These are phyloP conservation scores for Dionaea muscipula DNA, from an alignment of 179 eudicot species.

Conservation along the genomic window DNA sequence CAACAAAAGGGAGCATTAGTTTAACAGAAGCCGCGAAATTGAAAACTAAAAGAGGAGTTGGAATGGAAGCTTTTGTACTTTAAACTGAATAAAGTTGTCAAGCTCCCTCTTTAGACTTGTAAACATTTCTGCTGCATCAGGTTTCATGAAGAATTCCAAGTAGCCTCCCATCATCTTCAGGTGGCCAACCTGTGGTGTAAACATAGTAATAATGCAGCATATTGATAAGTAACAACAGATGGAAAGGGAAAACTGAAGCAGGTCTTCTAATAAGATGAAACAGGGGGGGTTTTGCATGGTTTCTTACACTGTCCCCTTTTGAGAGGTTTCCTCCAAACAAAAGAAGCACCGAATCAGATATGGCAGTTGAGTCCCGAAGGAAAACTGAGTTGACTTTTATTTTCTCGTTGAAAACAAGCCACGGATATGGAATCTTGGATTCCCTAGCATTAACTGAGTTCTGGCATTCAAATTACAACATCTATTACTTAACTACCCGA, in stretches of 20 bases:
- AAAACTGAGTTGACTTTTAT: slow-evolving; percentile 60
- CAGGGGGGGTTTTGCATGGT: background rate
- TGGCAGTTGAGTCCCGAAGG: slow-evolving; percentile 62
- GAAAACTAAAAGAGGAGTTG: background rate
- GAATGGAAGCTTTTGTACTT: slow-evolving; percentile 28
- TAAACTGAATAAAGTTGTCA: slow-evolving; percentile 44
- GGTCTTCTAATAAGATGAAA: background rate
- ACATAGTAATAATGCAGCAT: background rate
- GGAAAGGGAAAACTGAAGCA: background rate
- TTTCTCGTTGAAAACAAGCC: slow-evolving; percentile 70
- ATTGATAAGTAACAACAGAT: background rate
- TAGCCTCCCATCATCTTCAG: slow-evolving; percentile 66
- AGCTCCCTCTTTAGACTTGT: slow-evolving; percentile 46
- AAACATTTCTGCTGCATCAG: slow-evolving; percentile 41
- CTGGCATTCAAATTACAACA: slow-evolving; percentile 17
- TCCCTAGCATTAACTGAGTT: slow-evolving; percentile 58
- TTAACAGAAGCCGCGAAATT: no score
- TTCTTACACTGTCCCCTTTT: slow-evolving; percentile 43
- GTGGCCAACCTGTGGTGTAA: slow-evolving; percentile 47
- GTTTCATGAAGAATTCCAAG: slow-evolving; percentile 57
- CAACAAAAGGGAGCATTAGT: no score
- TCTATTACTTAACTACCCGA: background rate
- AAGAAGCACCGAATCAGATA: slow-evolving; percentile 56
- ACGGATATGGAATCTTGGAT: slow-evolving; percentile 51
- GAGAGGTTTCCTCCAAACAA: slow-evolving; percentile 54